Conservation (phyloP, 352 stramenopile genomes). For the Phytophthora syringae region DNA sequence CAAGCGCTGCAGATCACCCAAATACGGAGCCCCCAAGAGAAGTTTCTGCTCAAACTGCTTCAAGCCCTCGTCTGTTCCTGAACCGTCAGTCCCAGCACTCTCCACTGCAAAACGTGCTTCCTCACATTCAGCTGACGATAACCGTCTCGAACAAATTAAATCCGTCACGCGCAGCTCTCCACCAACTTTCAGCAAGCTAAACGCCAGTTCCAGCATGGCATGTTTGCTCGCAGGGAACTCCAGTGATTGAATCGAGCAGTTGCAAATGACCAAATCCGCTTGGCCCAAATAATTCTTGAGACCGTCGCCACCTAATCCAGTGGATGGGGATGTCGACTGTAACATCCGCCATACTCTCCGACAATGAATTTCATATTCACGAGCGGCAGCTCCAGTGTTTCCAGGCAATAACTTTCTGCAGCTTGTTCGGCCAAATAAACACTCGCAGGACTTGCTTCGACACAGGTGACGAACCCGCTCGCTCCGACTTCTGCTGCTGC, state of each 20-base stretch:
- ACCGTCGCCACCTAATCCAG: conserved; percentile 1
- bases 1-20: conserved; percentile 52
- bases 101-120: conserved; percentile 18
- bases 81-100: conserved; percentile 8
- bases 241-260: conserved; percentile 54
- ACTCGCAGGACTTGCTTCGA: conserved; percentile 40
- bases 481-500: conserved; percentile 45
- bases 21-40: conserved; percentile 43
- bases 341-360: conserved; percentile 14
- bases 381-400: conserved; percentile 31
- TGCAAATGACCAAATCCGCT: conserved; percentile 49
- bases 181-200: conserved; percentile 48
- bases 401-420: conserved; percentile 27
- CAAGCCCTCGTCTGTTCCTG: neutral
- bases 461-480: conserved; percentile 46
- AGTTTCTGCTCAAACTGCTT: conserved; percentile 27
- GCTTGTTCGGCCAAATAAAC: conserved; percentile 20
- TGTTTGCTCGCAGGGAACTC: conserved; percentile 33
- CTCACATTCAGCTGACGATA: conserved; percentile 31
- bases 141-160: conserved; percentile 38
- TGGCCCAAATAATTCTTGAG: conserved; percentile 18
- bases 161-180: conserved; percentile 50
- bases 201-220: conserved; percentile 39
- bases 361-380: conserved; percentile 49
- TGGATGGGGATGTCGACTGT: conserved; percentile 1